Percentiles rank a stretch among this genome's conserved stretches.
Conservation (phyloP, 73 alveolate species). For the Urostyla sp. region DNA sequence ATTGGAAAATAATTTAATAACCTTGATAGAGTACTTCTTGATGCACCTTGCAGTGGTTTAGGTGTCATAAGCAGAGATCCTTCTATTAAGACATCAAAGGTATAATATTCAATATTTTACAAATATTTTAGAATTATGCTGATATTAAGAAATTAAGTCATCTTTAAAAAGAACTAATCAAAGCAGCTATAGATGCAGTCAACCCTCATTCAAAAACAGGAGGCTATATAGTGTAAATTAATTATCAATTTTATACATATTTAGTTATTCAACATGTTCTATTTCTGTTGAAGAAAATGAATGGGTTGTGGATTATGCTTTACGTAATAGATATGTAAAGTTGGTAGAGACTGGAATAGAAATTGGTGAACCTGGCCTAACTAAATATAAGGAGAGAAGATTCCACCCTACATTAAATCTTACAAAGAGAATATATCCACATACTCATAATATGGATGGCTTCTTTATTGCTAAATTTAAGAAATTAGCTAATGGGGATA, state of each 20-base stretch:
- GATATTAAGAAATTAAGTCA: conserved; percentile 96
- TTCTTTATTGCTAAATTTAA: conserved; percentile 95
- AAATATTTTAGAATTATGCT: conserved; percentile 66
- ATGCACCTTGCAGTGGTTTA: conserved; percentile 99
- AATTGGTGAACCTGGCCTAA: conserved; percentile 95
- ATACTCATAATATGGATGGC: conserved; percentile 98
- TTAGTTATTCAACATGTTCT: conserved; percentile 98
- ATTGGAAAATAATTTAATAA: conserved; percentile 86
- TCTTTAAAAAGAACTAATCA: conserved; percentile 96
- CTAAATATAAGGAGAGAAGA: conserved; percentile 90
- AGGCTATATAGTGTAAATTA: conserved; percentile 89
- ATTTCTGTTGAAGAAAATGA: conserved; percentile 99
- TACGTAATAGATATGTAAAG: conserved; percentile 92
- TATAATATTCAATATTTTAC: neutral
- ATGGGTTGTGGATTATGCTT: conserved; percentile 95
- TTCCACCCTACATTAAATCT: conserved; percentile 81
- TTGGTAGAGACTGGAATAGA: conserved; percentile 95
- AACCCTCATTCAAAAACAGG: conserved; percentile 94
- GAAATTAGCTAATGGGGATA: conserved; percentile 91
- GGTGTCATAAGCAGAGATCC: conserved; percentile 99
- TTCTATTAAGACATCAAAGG: conserved; percentile 95
- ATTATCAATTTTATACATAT: neutral
- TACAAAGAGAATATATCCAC: conserved; percentile 95
- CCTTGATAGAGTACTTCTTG: conserved; percentile 98
- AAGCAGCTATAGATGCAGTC: conserved; percentile 98